phyloP scores from a whole-genome alignment of 2,329 filamentous ascomycete species.

The Chaetothyriales sp. region DNA sequence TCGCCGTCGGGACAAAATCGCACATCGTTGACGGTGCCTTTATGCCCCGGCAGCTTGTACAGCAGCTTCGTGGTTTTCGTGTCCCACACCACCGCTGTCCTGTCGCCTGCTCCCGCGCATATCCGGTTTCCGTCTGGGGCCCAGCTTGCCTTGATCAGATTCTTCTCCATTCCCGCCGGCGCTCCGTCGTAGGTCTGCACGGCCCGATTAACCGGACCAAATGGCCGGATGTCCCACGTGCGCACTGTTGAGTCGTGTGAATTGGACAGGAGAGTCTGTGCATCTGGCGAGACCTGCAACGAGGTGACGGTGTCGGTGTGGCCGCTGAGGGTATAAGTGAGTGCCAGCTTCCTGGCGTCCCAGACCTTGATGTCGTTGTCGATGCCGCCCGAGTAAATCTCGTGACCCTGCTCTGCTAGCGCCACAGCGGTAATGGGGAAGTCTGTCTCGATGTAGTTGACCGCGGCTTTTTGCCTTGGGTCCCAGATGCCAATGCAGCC shows the following conservation, averaged over 20 bases:
- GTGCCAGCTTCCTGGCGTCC: constrained; percentile 83
- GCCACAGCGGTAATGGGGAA: constrained; percentile 87
- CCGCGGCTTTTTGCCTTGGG: constrained; percentile 73
- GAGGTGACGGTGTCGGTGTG: constrained; percentile 89
- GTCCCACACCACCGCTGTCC: constrained; percentile 85
- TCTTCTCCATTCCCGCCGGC: constrained; percentile 74
- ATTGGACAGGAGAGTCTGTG: constrained; percentile 78
- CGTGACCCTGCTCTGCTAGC: constrained; percentile 85
- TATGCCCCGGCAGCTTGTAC: constrained; percentile 91
- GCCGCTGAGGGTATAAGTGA: constrained; percentile 75
- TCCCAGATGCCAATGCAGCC: constrained; percentile 94
- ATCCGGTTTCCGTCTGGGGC: constrained; percentile 73
- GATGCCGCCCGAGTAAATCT: constrained; percentile 86
- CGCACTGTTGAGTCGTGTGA: constrained; percentile 86
- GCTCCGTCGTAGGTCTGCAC: constrained; percentile 89
- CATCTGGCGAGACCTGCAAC: constrained; percentile 80
- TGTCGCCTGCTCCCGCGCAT: constrained; percentile 77
- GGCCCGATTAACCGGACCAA: constrained; percentile 74
- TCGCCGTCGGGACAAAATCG: constrained; percentile 76
- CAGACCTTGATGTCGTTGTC: constrained; percentile 96
- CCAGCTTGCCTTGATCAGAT: constrained; percentile 83
- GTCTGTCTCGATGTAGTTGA: constrained; percentile 77
- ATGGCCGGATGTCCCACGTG: constrained; percentile 93
- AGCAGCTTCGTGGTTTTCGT: constrained; percentile 73
- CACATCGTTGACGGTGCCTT: constrained; percentile 87